Evolutionary conservation across 108 stramenopile genomes (phyloP), one percentile per base, ranked within the genome.

Genomic region (Nitzschia inconspicua): DNA sequence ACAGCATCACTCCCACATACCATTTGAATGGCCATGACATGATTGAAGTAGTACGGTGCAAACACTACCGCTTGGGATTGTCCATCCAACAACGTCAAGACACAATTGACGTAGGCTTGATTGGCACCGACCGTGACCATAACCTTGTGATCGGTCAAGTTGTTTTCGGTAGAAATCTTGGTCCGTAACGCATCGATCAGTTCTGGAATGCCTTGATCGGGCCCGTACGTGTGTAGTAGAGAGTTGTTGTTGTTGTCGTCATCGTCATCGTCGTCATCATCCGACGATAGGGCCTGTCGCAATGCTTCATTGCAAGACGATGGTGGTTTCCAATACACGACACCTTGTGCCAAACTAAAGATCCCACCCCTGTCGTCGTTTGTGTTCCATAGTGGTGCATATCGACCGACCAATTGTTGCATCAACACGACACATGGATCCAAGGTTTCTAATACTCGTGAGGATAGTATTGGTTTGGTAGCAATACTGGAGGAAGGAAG

Each of bases 51-150:
- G 61, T 93, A 97, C 1, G 96, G 96, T 44, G 57, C 46, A 60
- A 92, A 91, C 5, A 97, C 78, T 7, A 96, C 77, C 10, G 79
- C 86, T 53, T 83, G 76, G n/a, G 36, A 43, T 9, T 30, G 9
- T 2, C 6, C 7, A 1, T 0, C 53, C 29, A 93, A 44, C 8
- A 93, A 60, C 6, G 95, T 89, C 32, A 95, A 63, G 13, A 91
- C 86, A 44, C 85, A 79, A 63, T 94, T 95, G 31, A 84, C 66
- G 44, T 87, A 95, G 36, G 95, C 97, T 70, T 96, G 95, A 66
- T 98, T 98, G 39, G 94, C 95, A 7, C 97, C 97, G 3, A 86
- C 78, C 1, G 95, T 96, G 1, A 98, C 84, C 76, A 94, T 89
- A n/a, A 95, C 80, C 58, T 93, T 58, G 27, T 76, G 80, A 22